Conservation (phyloP, 495 filamentous ascomycete species). For the Penicillium steckii region DNA sequence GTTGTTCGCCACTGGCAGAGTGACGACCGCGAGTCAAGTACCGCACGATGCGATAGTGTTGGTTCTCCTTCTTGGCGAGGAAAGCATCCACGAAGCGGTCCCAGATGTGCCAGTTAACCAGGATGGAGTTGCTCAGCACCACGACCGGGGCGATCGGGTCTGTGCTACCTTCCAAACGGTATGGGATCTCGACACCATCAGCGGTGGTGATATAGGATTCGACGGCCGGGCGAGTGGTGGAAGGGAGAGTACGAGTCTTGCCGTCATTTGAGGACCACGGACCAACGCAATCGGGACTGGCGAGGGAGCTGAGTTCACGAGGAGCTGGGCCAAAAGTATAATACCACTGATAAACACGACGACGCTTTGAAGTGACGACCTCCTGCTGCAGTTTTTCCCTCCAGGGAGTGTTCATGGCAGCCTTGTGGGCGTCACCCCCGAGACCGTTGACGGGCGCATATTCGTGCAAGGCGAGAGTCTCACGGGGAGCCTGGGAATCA, state of each 20-base stretch:
- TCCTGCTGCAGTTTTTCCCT: constrained; percentile 52
- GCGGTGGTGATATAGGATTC: constrained; percentile 63
- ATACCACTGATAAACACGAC: constrained; percentile 65
- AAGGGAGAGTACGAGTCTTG: constrained; percentile 50
- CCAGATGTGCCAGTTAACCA: constrained; percentile 74
- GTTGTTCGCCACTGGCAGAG: constrained; percentile 39
- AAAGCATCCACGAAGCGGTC: constrained; percentile 62
- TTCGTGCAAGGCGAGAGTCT: constrained; percentile 68
- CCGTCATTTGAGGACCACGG: constrained; percentile 55
- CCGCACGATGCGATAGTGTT: constrained; percentile 66
- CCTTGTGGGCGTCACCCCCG: constrained; percentile 59
- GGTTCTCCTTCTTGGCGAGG: constrained; percentile 55
- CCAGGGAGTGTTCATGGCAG: constrained; percentile 58
- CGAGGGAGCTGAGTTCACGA: constrained; percentile 57
- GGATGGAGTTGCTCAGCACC: constrained; percentile 72
- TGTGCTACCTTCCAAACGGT: constrained; percentile 70
- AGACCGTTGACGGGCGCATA: constrained; percentile 64
- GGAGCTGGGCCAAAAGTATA: constrained; percentile 76
- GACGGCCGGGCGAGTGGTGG: constrained; percentile 53
- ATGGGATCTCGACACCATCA: constrained; percentile 67
- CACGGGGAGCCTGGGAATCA: constrained; percentile 47
- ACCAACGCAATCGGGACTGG: constrained; percentile 30
- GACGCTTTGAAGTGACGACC: constrained; percentile 53
- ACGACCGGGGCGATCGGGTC: constrained; percentile 65
- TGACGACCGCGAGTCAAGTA: constrained; percentile 67